These are phyloP conservation scores for Sanghuangporus sanghuang DNA, from an alignment of 1,284 basidiomycete species.

Conservation along the genomic window DNA sequence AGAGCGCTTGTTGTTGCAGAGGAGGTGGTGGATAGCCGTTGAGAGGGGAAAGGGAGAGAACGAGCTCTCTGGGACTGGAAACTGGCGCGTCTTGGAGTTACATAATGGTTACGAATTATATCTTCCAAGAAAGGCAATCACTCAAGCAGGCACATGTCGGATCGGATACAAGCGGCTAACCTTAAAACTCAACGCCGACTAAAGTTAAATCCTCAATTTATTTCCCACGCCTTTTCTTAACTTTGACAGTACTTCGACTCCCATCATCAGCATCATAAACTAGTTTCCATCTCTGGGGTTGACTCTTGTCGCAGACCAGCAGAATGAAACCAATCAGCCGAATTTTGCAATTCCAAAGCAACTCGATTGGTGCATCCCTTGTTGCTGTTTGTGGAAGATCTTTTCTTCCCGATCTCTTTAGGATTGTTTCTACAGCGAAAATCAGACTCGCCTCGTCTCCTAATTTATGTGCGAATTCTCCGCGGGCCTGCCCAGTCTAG, in stretches of 20 bases:
- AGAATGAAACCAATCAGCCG: not conserved
- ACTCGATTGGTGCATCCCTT: not conserved
- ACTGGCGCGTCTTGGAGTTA: not conserved
- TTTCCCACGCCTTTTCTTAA: conserved; percentile 2
- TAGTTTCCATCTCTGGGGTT: not conserved
- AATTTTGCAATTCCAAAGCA: not conserved
- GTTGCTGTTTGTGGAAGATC: not conserved
- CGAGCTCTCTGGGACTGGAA: not conserved
- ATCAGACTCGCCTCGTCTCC: not conserved
- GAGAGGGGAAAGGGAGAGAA: not conserved
- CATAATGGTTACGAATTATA: conserved; percentile 8
- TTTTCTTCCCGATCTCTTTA: not conserved
- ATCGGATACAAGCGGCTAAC: conserved; percentile 1
- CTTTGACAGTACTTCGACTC: no score
- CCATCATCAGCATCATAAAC: not conserved
- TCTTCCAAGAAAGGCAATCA: not conserved
- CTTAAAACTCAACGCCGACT: conserved; percentile 6
- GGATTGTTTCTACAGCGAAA: not conserved
- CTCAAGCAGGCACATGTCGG: conserved; percentile 1
- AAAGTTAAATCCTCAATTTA: conserved; percentile 7
- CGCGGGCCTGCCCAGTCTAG: not conserved
- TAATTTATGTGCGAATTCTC: not conserved
- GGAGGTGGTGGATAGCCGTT: not conserved
- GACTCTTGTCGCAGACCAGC: not conserved
- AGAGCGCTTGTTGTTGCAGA: not conserved